Evolutionary conservation across 163 green algal species (phyloP).

Genomic region (Prototheca stagnorum): DNA sequence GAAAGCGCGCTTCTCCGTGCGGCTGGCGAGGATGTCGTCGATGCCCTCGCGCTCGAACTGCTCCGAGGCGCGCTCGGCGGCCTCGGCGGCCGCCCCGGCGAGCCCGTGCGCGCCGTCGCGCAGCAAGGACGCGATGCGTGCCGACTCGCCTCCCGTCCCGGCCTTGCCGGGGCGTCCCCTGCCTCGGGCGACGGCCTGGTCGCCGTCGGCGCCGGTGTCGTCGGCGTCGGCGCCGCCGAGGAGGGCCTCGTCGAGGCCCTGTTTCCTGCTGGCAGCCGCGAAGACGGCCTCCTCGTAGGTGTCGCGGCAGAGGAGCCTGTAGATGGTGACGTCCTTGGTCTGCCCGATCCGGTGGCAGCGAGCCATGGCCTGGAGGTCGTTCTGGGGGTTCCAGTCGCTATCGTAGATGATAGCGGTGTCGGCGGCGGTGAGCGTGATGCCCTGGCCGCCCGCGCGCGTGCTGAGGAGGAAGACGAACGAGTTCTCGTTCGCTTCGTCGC

Average conservation of each 20-base stretch:
- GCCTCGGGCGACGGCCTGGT: no score
- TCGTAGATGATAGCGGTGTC: conserved; percentile 92
- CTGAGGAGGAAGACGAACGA: conserved; percentile 86
- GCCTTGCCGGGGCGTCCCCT: no score
- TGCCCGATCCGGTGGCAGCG: conserved; percentile 85
- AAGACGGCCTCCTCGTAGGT: conserved; percentile 89
- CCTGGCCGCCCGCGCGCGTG: conserved; percentile 75
- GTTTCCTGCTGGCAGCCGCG: conserved; percentile 49
- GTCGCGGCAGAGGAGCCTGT: conserved; percentile 67
- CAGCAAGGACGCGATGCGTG: neutral
- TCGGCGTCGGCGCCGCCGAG: conserved; percentile 53
- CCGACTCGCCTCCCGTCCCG: conserved; percentile 3
- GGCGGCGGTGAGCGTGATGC: conserved; percentile 87
- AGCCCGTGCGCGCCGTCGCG: no score
- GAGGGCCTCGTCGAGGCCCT: conserved; percentile 78
- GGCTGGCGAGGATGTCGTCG: conserved; percentile 61
- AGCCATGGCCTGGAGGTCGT: conserved; percentile 87
- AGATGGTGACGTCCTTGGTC: conserved; percentile 67
- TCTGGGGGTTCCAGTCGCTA: conserved; percentile 50
- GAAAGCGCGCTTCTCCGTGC: conserved; percentile 76
- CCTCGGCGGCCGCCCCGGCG: no score
- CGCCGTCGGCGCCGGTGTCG: no score
- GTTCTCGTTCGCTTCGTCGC: conserved; percentile 6
- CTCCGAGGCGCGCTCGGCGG: neutral
- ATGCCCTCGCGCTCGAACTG: conserved; percentile 60